A percentile compares a stretch with the other conserved stretches of the same genome.
Conservation (phyloP, 306 rosid species). For the Sindora glabra region DNA sequence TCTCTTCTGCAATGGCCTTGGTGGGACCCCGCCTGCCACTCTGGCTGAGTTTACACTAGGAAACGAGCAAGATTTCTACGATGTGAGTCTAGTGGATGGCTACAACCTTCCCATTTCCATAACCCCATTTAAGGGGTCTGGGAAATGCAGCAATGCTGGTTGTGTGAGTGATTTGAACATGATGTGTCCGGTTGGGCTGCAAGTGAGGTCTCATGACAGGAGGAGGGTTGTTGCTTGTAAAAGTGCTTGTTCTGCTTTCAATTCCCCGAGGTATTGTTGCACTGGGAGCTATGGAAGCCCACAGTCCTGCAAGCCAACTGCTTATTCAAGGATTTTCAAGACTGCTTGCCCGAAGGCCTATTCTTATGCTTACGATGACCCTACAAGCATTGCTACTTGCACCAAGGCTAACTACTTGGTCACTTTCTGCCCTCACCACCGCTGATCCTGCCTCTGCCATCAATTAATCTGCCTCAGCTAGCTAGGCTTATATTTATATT, state of each 20-base stretch:
- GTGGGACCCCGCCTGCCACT: constrained; percentile 84
- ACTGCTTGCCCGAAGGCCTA: constrained; percentile 86
- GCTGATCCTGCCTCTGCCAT: constrained; percentile 12
- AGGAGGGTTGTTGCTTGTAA: constrained; percentile 71
- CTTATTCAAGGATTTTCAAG: constrained; percentile 74
- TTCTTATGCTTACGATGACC: constrained; percentile 93
- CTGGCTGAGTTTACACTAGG: constrained; percentile 87
- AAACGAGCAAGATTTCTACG: constrained; percentile 79
- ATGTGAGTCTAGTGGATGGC: constrained; percentile 89
- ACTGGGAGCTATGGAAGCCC: constrained; percentile 77
- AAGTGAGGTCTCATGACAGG: constrained; percentile 57
- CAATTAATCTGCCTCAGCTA: background rate
- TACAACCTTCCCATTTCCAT: constrained; percentile 81
- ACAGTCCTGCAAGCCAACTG: constrained; percentile 85
- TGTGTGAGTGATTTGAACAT: constrained; percentile 78
- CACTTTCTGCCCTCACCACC: constrained; percentile 74
- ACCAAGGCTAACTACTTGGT: constrained; percentile 59
- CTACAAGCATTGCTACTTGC: constrained; percentile 87
- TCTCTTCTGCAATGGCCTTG: constrained; percentile 77
- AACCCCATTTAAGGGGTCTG: constrained; percentile 60
- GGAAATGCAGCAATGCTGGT: constrained; percentile 78
- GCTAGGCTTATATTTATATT: background rate
- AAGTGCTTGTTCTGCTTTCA: constrained; percentile 84
- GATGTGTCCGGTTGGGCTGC: constrained; percentile 90
- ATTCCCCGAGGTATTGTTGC: constrained; percentile 78